These are phyloP conservation scores for Hansenula anomala DNA, from an alignment of 1,139 yeast genomes.

Conservation along the genomic window DNA sequence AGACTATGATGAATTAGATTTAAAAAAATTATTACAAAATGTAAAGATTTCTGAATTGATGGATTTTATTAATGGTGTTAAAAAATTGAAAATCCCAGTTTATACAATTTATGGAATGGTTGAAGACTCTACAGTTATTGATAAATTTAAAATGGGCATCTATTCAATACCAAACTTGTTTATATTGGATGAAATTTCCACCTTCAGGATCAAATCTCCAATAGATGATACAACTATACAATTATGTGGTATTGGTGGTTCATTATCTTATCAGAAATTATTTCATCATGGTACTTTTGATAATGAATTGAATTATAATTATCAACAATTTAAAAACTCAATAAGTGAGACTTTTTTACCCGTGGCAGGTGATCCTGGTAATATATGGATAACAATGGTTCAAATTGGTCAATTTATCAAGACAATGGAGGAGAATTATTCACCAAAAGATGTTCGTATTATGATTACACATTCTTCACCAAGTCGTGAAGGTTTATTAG, in stretches of 20 bases:
- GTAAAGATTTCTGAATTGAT: conserved; percentile 51
- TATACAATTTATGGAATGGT: conserved; percentile 74
- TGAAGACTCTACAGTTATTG: conserved; percentile 66
- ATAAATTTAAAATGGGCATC: conserved; percentile 52
- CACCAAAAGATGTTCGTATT: conserved; percentile 46
- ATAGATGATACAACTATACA: conserved; percentile 41
- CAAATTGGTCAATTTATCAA: conserved; percentile 64
- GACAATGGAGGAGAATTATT: conserved; percentile 36
- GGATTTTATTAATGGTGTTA: conserved; percentile 43
- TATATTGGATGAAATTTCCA: conserved; percentile 54
- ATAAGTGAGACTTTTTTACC: conserved; percentile 23
- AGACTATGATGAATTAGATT: conserved; percentile 26
- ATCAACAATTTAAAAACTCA: not conserved
- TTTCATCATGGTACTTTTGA: conserved; percentile 61
- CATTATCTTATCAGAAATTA: conserved; percentile 59
- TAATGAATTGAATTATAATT: conserved; percentile 8
- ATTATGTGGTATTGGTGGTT: conserved; percentile 70
- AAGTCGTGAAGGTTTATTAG: conserved; percentile 59
- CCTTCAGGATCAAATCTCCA: conserved; percentile 35
- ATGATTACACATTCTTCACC: conserved; percentile 69
- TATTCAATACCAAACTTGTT: conserved; percentile 51
- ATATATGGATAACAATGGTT: conserved; percentile 68
- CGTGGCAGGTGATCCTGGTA: conserved; percentile 68
- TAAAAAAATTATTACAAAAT: conserved; percentile 33
- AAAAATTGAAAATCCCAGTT: conserved; percentile 53